Evolutionary conservation across 78 protist genomes (phyloP).

Genomic region (Pelomyxa schiedti): DNA sequence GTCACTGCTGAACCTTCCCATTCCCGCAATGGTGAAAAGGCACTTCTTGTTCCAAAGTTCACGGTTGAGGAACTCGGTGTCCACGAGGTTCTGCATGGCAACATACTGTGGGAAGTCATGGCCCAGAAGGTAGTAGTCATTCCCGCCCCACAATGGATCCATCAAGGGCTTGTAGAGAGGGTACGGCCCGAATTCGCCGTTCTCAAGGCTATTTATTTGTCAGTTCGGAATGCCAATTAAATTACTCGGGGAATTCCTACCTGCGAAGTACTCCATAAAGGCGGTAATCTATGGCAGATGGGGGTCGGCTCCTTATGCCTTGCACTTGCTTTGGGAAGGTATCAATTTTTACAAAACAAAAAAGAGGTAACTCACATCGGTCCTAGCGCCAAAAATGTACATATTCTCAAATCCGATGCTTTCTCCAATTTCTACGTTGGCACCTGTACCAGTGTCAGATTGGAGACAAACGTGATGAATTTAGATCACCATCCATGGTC

Average conservation of each 20-base stretch:
- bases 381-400: slow-evolving; percentile 38
- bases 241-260: too few relatives aligned
- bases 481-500: slow-evolving; percentile 84
- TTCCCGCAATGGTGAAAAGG: slow-evolving; percentile 40
- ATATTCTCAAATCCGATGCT: slow-evolving; percentile 40
- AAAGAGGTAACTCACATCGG: too few relatives aligned
- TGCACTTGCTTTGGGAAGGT: too few relatives aligned
- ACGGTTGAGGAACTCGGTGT: slow-evolving; percentile 22
- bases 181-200: slow-evolving; percentile 52
- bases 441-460: too few relatives aligned
- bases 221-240: too few relatives aligned
- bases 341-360: too few relatives aligned
- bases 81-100: slow-evolving; percentile 43
- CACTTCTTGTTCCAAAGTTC: slow-evolving; percentile 35
- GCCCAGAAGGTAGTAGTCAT: slow-evolving; percentile 60
- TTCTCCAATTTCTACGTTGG: slow-evolving; percentile 70
- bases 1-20: slow-evolving; percentile 80
- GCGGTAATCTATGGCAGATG: background rate
- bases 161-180: slow-evolving; percentile 22
- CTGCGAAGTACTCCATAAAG: background rate
- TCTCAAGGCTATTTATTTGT: slow-evolving; percentile 41
- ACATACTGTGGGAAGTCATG: slow-evolving; percentile 65
- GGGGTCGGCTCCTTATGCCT: too few relatives aligned
- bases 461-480: too few relatives aligned
- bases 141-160: slow-evolving; percentile 29